Evolutionary conservation across 805 yeast genomes (phyloP), one percentile per base, ranked within the genome.

Genomic region (Blastobotrys peoriensis): DNA sequence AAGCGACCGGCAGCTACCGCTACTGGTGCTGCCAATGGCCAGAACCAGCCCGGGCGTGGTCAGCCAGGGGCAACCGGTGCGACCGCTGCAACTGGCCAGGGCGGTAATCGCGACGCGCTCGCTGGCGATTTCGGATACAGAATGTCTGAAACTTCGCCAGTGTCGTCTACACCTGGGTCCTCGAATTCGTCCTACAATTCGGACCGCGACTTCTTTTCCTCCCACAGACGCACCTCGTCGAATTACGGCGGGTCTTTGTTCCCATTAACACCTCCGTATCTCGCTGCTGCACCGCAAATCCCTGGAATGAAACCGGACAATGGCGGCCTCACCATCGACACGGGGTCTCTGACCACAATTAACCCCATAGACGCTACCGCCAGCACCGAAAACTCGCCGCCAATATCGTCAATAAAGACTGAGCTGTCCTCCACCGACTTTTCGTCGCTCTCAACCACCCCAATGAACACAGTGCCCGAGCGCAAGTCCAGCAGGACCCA

Each of bases 231-330:
- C 17, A 23, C 18, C 17, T 25, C 21, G 13, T 21, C 38, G n/a
- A 40, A 40, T 18, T n/a, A 22, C 13, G 30, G 13, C 30, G 30
- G 13, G 8, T 13, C 30, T 15, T 15, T 18, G 27, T 44, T 19
- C 25, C 47, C 47, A 3, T 16, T 44, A 10, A 44, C 47, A 15
- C 47, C 47, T 33, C 47, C 47, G 18, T 44, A 41, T 22, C 34
- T 42, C 5, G 19, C 40, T 5, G 40, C 17, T 20, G 37, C 34
- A 3, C 23, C 43, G 6, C 16, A n/a, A n/a, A n/a, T n/a, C n/a
- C n/a, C n/a, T n/a, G n/a, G n/a, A n/a, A n/a, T n/a, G n/a, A n/a
- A n/a, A n/a, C n/a, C n/a, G n/a, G n/a, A n/a, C n/a, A n/a, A n/a
- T n/a, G n/a, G n/a, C n/a, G n/a, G n/a, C n/a, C n/a, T n/a, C n/a